A percentile compares a stretch with the other conserved stretches of the same genome.
These are phyloP conservation scores for Elsinoe arachidis DNA, from an alignment of 2,329 filamentous ascomycete genomes.

Conservation along the genomic window DNA sequence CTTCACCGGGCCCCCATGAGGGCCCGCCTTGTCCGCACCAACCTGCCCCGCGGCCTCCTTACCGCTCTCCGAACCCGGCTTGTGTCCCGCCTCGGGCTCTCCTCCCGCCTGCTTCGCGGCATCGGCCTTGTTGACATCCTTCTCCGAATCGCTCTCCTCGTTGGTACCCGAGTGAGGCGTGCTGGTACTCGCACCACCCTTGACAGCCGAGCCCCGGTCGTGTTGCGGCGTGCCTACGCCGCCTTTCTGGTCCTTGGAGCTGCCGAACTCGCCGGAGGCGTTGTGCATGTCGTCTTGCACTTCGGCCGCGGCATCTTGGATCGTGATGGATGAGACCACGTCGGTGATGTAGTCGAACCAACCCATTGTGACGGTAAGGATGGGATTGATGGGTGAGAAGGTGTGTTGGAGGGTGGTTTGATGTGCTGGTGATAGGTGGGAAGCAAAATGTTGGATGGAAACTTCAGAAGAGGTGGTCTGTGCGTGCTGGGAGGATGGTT, in stretches of 20 bases:
- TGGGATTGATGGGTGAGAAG: constrained; percentile 10
- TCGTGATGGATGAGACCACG: constrained; percentile 57
- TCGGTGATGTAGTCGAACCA: constrained; percentile 57
- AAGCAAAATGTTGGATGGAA: constrained; percentile 14
- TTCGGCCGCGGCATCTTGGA: constrained; percentile 53
- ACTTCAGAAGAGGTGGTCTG: constrained; percentile 12
- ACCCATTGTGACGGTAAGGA: constrained; percentile 42
- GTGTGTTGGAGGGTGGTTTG: not conserved
- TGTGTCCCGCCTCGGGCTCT: constrained; percentile 21
- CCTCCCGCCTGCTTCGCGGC: constrained; percentile 23
- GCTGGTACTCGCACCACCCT: constrained; percentile 32
- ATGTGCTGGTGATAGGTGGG: constrained; percentile 3
- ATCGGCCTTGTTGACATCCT: constrained; percentile 36
- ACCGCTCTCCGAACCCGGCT: constrained; percentile 20
- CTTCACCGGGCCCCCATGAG: constrained; percentile 22
- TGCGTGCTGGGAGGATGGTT: not conserved
- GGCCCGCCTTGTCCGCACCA: constrained; percentile 20
- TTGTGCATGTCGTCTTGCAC: constrained; percentile 45
- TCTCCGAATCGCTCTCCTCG: constrained; percentile 35
- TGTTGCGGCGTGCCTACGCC: constrained; percentile 25
- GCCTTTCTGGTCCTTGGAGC: constrained; percentile 26
- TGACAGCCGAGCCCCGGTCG: constrained; percentile 23
- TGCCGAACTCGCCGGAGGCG: constrained; percentile 34
- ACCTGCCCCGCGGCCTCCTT: constrained; percentile 23
- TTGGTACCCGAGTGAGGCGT: constrained; percentile 35